Base-by-base conservation (phyloP, 192 early-diverging fungal species). In the Umbelopsis vinacea region DNA sequence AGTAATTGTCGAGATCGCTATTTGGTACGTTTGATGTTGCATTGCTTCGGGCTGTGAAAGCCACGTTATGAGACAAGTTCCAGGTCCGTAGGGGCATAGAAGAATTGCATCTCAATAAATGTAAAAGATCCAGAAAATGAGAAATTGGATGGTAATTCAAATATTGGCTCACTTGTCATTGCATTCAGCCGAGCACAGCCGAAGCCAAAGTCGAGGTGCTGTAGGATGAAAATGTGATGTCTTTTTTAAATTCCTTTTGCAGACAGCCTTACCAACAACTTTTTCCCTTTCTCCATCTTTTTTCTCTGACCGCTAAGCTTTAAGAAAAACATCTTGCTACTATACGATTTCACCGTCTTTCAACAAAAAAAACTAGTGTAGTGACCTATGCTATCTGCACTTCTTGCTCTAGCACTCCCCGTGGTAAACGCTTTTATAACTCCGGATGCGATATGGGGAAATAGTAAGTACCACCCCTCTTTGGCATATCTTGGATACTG, bases 361-460 rank as follows among this genome's bases (percentile, higher is more conserved):
- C 15, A 63, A 63, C 24, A 12, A 7, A 43, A 43, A 1, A 11
- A 43, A 43, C 40, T 1, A 43, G 57, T 35, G 29, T 63, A 63
- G 57, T 63, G 33, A 29, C 26, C 57, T 37, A 63, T 63, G 57
- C 57, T 29, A 63, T 15, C 26, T 37, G 57, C 57, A n/a, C 57
- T 63, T 3, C n/a, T 63, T 12, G 26, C 57, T 37, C 26, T 63
- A 7, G 15, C 26, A 37, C 14, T 63, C 57, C 57, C 57, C 35
- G 57, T 37, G 57, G 57, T 26, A 17, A 17, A 10, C 11, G 57
- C 57, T 11, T 37, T 63, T n/a, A 26, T 63, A 35, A 63, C 57
- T 37, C 57, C 57, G 29, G 57, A 19, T 37, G 57, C 29, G 26
- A 63, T 14, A 63, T 63, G 57, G 57, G 57, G 57, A 63, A 29